Percentiles rank a stretch among this genome's conserved stretches.
These are phyloP conservation scores for Pouteria campechiana DNA, from an alignment of 179 eudicot genomes.

Conservation along the genomic window DNA sequence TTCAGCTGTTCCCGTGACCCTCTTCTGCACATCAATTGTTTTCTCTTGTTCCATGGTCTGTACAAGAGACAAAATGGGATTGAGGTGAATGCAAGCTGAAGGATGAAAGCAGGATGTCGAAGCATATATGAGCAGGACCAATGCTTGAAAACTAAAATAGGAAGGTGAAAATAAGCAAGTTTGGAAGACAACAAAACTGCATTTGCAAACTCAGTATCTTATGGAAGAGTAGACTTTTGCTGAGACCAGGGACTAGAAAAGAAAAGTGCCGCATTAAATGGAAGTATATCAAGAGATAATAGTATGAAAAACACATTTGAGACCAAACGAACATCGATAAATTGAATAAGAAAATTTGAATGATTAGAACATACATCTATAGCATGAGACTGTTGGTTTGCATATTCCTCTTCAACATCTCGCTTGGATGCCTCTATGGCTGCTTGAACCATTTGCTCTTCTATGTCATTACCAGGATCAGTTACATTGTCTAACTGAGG, in stretches of 20 bases:
- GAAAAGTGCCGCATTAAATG: slow-evolving; percentile 27
- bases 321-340: neutral
- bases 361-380: slow-evolving; percentile 10
- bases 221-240: slow-evolving; percentile 27
- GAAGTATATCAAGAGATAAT: neutral
- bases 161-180: slow-evolving; percentile 24
- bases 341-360: too few relatives aligned
- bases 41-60: slow-evolving; percentile 77
- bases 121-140: slow-evolving; percentile 8
- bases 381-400: slow-evolving; percentile 24
- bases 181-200: slow-evolving; percentile 81
- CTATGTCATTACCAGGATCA: slow-evolving; percentile 59
- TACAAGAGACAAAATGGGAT: too few relatives aligned
- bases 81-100: too few relatives aligned
- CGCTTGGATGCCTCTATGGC: slow-evolving; percentile 95
- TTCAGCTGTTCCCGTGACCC: slow-evolving; percentile 29
- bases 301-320: neutral
- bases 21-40: slow-evolving; percentile 25
- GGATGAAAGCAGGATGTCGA: too few relatives aligned
- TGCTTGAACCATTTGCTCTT: slow-evolving; percentile 94
- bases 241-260: slow-evolving; percentile 23
- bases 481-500: too few relatives aligned
- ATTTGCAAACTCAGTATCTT: slow-evolving; percentile 51
- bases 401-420: slow-evolving; percentile 41
- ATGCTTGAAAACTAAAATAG: neutral